phyloP scores from a whole-genome alignment of 192 early-diverging fungal species.

The Coemansia sp. region DNA sequence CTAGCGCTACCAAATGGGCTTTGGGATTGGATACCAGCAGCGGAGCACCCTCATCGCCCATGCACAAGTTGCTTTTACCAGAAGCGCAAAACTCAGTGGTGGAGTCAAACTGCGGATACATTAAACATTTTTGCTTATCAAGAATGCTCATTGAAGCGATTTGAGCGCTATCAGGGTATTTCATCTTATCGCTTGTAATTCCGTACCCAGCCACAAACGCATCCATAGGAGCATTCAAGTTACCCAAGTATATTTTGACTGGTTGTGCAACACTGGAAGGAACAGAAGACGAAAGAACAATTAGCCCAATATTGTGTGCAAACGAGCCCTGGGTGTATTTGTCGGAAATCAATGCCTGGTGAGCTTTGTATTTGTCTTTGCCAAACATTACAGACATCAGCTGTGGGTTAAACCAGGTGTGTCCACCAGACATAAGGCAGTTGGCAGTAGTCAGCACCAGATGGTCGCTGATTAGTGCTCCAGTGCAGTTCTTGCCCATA shows the following conservation, averaged over 20 bases:
- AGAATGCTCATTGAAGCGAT: neutral
- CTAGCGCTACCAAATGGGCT: slow-evolving; percentile 4
- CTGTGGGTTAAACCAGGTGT: slow-evolving; percentile 17
- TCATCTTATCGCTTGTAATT: neutral
- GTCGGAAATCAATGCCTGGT: slow-evolving; percentile 14
- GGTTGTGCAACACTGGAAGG: slow-evolving; percentile 12
- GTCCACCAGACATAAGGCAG: slow-evolving; percentile 19
- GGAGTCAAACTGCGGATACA: slow-evolving; percentile 12
- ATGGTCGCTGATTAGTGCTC: slow-evolving; percentile 18
- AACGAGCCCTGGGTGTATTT: slow-evolving; percentile 6
- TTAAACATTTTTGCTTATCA: slow-evolving; percentile 2
- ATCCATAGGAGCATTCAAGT: neutral
- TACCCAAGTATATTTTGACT: slow-evolving; percentile 10
- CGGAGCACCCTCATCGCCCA: slow-evolving; percentile 28
- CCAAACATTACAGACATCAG: slow-evolving; percentile 21
- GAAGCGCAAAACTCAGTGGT: slow-evolving; percentile 19
- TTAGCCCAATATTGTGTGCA: slow-evolving; percentile 26
- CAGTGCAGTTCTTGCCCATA: slow-evolving; percentile 32
- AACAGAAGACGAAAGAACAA: slow-evolving; percentile 18
- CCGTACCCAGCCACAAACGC: slow-evolving; percentile 19
- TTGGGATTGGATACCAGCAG: slow-evolving; percentile 11
- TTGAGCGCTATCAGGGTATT: neutral
- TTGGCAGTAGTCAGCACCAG: slow-evolving; percentile 35
- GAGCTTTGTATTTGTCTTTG: slow-evolving; percentile 9
- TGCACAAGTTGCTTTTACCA: slow-evolving; percentile 6